Conservation (phyloP, 345 rosid species). For the Cardamine chenopodiifolia region DNA sequence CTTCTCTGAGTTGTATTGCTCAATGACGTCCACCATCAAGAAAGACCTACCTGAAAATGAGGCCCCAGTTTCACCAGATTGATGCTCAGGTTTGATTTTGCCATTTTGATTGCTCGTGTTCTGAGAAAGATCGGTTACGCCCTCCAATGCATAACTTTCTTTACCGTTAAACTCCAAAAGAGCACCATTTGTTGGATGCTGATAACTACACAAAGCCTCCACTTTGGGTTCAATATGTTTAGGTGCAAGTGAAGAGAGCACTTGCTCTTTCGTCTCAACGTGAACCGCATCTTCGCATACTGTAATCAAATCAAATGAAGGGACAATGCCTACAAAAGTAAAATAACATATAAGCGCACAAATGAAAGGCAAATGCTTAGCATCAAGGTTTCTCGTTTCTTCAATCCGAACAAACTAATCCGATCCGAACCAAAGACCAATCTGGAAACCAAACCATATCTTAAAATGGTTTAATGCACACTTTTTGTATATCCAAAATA, state of each 20-base stretch:
- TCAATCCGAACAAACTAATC: background rate
- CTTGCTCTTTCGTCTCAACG: background rate
- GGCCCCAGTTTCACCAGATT: background rate
- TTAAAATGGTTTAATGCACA: background rate
- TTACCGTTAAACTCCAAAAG: background rate
- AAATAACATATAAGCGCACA: background rate
- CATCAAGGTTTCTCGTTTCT: background rate
- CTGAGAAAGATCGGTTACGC: background rate
- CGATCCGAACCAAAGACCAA: background rate
- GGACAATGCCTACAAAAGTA: background rate
- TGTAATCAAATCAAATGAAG: slow-evolving; percentile 17
- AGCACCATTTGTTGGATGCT: background rate
- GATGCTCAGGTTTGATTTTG: background rate
- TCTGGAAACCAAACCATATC: background rate
- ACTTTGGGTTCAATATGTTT: background rate
- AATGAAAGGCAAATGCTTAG: background rate
- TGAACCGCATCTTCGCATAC: background rate
- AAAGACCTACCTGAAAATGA: background rate
- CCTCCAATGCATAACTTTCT: background rate
- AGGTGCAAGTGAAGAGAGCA: background rate
- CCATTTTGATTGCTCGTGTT: background rate
- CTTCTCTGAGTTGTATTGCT: background rate
- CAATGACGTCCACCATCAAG: background rate
- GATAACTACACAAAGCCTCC: background rate
- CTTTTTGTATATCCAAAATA: background rate